Percentiles rank a stretch among this genome's conserved stretches.
Evolutionary conservation across 306 rosid species (phyloP).

Genomic region (Erythrophleum fordii): DNA sequence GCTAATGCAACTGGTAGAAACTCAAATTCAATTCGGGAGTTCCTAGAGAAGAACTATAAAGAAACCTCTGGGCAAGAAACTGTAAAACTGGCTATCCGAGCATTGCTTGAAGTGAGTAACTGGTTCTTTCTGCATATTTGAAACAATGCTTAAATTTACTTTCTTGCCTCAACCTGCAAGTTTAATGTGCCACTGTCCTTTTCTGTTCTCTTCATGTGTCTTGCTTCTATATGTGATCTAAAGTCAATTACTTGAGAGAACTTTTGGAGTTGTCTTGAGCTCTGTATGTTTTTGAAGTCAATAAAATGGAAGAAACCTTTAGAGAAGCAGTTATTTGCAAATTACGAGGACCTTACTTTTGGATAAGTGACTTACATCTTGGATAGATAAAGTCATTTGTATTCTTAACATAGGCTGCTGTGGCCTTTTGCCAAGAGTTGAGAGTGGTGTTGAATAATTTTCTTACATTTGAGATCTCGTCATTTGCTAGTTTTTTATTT

Average conservation of each 20-base stretch:
- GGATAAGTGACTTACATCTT: conserved; percentile 7
- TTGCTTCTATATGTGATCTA: not conserved
- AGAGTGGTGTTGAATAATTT: not conserved
- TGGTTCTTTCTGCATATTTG: conserved; percentile 16
- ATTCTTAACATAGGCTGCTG: not conserved
- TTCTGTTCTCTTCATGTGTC: not conserved
- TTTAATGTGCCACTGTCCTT: not conserved
- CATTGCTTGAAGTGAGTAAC: conserved; percentile 41
- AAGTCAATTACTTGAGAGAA: conserved; percentile 17
- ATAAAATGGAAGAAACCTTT: not conserved
- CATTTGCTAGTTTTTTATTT: not conserved
- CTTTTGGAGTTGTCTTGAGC: not conserved
- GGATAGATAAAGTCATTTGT: conserved; percentile 4
- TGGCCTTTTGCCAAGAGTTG: not conserved
- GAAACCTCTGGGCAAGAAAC: conserved; percentile 67
- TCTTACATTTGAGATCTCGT: not conserved
- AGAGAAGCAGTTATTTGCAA: not conserved
- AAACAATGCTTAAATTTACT: conserved; percentile 12
- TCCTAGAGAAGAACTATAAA: conserved; percentile 89
- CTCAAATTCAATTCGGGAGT: conserved; percentile 91
- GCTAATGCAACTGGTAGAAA: conserved; percentile 96
- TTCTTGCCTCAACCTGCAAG: not conserved
- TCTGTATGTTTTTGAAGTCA: not conserved
- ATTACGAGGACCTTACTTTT: not conserved
- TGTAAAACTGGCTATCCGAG: conserved; percentile 36